Conservation (phyloP, 2,329 filamentous ascomycete genomes). For the Venturia aucupariae region DNA sequence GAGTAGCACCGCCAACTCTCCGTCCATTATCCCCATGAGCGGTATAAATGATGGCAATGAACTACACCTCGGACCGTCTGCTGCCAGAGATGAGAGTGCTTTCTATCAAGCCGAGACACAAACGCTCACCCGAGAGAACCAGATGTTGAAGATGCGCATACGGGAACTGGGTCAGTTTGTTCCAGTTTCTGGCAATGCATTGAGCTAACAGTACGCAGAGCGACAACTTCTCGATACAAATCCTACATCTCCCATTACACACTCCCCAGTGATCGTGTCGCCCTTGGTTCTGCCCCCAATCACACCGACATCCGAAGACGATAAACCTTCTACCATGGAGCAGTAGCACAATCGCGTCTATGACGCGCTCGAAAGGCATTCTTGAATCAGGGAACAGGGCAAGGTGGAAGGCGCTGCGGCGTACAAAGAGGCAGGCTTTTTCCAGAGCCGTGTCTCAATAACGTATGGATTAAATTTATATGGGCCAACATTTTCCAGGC, state of each 20-base stretch:
- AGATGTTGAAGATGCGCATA: conserved; percentile 69
- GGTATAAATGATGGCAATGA: conserved; percentile 53
- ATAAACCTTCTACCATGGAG: neutral
- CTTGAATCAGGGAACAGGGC: neutral
- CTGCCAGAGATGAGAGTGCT: conserved; percentile 56
- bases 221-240: conserved; percentile 9
- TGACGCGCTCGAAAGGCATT: neutral
- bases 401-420: neutral
- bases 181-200: neutral
- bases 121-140: conserved; percentile 68
- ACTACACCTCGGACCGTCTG: conserved; percentile 47
- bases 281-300: neutral
- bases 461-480: neutral
- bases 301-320: neutral
- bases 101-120: conserved; percentile 79
- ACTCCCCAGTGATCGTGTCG: conserved; percentile 3
- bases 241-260: conserved; percentile 10
- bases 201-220: neutral
- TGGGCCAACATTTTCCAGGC: neutral
- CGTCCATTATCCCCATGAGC: conserved; percentile 43
- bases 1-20: conserved; percentile 33
- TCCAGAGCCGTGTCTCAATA: neutral
- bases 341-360: neutral
- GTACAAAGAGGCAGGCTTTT: neutral
- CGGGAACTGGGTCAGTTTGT: conserved; percentile 48